Evolutionary conservation across 2,329 filamentous ascomycete genomes (phyloP), one percentile per base, ranked within the genome.

Genomic region (Talaromyces albobiverticillius): DNA sequence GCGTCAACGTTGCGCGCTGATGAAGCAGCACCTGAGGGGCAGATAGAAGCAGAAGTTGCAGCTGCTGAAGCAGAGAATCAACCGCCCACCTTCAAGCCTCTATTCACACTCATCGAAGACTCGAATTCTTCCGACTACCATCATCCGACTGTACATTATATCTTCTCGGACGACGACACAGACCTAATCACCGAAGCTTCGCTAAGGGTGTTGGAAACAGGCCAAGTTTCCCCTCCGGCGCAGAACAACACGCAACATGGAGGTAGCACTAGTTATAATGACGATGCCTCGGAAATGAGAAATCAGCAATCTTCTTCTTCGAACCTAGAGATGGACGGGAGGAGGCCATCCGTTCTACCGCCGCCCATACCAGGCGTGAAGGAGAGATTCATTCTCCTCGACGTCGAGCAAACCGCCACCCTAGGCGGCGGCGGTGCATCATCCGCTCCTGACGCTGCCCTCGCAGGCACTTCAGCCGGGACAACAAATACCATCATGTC

Each of bases 81-180:
- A 32, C 32, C 41, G 6, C 38, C 75, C 3, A 69, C 75, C 2
- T 93, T 95, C 70, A 80, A 84, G 42, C 89, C 90, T 2, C 87
- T 96, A 76, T 96, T 96, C 76, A 88, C 90, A 1, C 78, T 96
- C 40, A 79, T 97, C 60, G 85, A 89, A 66, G 91, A 96, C 70
- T 74, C 81, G 10, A 81, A 83, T n/a, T 86, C 83, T 8, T 81
- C 84, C 62, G 83, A 89, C 43, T 88, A 90, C 58, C 81, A 90
- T 64, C 92, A 97, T 68, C 94, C 93, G 1, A 85, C 83, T 51
- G 85, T 96, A 1, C 90, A 93, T 74, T 97, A 97, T 75, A 82
- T 97, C 65, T 97, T 99, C 76, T 83, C 84, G 62, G 92, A 97
- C 71, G 94, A 97, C 71, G 91, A 96, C 66, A 82, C 85, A 2